A percentile compares a stretch with the other conserved stretches of the same genome.
These are phyloP conservation scores for Fusarium tupiense DNA, from an alignment of 2,329 filamentous ascomycete species.

Conservation along the genomic window DNA sequence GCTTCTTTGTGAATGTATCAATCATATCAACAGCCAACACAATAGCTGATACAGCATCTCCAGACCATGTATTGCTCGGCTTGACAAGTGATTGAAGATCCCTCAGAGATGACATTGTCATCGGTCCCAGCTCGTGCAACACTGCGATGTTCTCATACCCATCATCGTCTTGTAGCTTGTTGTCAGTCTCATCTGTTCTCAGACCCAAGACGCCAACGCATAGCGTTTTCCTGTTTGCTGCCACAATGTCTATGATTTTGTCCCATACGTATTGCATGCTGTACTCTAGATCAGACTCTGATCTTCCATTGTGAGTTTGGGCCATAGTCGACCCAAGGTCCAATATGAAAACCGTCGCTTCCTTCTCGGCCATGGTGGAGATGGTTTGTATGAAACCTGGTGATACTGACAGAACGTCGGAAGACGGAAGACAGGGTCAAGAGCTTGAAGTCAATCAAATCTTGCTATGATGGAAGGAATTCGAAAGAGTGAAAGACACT, in stretches of 20 bases:
- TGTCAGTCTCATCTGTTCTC: conserved; percentile 79
- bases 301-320: conserved; percentile 73
- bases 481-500: background rate
- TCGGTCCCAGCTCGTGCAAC: conserved; percentile 71
- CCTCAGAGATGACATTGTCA: conserved; percentile 75
- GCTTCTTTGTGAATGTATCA: conserved; percentile 77
- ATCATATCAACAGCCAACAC: conserved; percentile 92
- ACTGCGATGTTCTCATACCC: conserved; percentile 86
- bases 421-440: background rate
- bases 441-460: background rate
- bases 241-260: conserved; percentile 77
- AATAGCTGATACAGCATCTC: conserved; percentile 89
- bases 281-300: conserved; percentile 86
- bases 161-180: conserved; percentile 73
- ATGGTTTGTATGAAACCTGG: background rate
- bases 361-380: conserved; percentile 83
- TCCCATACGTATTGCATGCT: conserved; percentile 95
- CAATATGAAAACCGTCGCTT: conserved; percentile 90
- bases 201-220: conserved; percentile 84
- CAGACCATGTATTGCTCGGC: conserved; percentile 72
- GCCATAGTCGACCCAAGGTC: conserved; percentile 91
- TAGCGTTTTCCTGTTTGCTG: conserved; percentile 73
- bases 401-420: background rate
- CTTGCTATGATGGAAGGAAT: background rate
- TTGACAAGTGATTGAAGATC: conserved; percentile 70